Base-by-base conservation (phyloP, 768 basidiomycete species). In the Pulveroboletus sp. region DNA sequence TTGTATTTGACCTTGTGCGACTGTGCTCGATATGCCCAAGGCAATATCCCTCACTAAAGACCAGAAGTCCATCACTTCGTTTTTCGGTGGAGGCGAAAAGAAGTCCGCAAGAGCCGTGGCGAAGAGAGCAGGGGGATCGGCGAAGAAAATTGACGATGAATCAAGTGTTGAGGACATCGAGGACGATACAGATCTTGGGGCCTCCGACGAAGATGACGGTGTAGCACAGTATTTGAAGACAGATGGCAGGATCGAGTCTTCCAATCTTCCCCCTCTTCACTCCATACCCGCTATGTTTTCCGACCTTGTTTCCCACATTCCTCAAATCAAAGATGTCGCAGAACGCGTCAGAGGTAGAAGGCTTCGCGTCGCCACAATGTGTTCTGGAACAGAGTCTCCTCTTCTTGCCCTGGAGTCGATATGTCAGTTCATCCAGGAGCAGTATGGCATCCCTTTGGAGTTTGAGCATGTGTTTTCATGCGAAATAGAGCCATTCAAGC, bases 401-500 rank as follows among this genome's bases (percentile, higher is more conserved):
- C 78, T 97, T 21, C 82, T 96, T 32, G 94, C 94, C 13, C 75
- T 97, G 40, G 85, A 89, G 28, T 71, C 94, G 53, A 90, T 96
- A 39, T 83, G 84, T 49, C 81, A 85, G 51, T 80, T 85, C 5
- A 79, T 95, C 56, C 69, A 80, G 28, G 81, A 84, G 28, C 84
- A 85, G 57, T 80, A 82, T 57, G 78, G 73, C 4, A 58, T 86
- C 46, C 71, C 76, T 2, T 70, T 96, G 49, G 78, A 85, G 24
- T 74, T 92, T 45, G 88, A 94, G 66, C 93, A 96, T 68, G 90
- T 94, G 39, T 95, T 96, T 71, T 95, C 93, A 1, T 96, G 93
- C 69, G 93, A 96, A 71, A 95, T 96, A 49, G 93, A 93, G 63
- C 93, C 93, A 4, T 95, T 93, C 77, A 94, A 96, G 70, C 93